Evolutionary conservation across 2,329 filamentous ascomycete species (phyloP), one percentile per base, ranked within the genome.

Genomic region (Aspergillus melleus): DNA sequence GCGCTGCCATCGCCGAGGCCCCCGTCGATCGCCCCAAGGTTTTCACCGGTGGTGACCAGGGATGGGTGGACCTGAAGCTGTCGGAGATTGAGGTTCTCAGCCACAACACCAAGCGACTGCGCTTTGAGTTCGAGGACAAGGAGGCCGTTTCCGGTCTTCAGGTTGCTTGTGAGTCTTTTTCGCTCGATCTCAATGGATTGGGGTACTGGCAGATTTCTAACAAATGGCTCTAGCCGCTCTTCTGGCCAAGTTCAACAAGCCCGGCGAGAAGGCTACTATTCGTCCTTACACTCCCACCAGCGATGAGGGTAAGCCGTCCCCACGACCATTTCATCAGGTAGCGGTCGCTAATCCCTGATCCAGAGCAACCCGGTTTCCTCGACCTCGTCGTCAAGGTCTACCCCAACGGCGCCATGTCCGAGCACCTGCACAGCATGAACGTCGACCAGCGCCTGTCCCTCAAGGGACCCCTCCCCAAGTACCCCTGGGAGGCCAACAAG

Each of bases 401-500:
- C 82, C 89, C 90, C 63, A 84, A 88, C 70, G 95, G 95, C 42
- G 89, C 91, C 63, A 98, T 99, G 95, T 96, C 91, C 65, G 86
- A 87, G 67, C 90, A 98, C 81, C 75, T 99, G 54, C 91, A 96
- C 83, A 83, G 85, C 73, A 86, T 99, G 87, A 83, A 84, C 36
- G 88, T 91, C 49, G 91, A 92, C 64, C 89, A 98, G 78, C 83
- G 84, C 16, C 87, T 99, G 57, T 89, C 94, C 63, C 88, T 99
- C 82, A 98, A 99, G 85, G 95, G 95, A 19, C 95, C 95, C 2
- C 87, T 99, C 44, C 91, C 92, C 71, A 99, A 99, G 80, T 98
- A 97, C 79, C 79, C 86, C 32, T 98, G 93, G 93, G 74, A 86
- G 55, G 73, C 88, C 68, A 98, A 98, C 86, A 97, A 96, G 86